Evolutionary conservation across 805 yeast genomes (phyloP).

Genomic region (Cyberlindnera amylophila): DNA sequence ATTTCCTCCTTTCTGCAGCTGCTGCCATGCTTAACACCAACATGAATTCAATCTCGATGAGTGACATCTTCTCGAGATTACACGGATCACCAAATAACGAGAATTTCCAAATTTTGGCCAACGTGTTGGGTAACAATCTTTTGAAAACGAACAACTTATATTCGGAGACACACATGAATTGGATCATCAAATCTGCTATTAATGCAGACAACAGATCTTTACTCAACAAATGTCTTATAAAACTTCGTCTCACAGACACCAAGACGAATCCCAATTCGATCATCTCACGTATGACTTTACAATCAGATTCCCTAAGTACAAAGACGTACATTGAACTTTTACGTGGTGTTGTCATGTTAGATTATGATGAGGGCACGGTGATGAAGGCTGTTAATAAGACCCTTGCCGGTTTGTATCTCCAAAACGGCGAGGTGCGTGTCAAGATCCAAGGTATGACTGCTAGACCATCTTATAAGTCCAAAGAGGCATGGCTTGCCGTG

Average conservation of each 20-base stretch:
- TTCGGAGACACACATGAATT: background rate
- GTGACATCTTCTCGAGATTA: background rate
- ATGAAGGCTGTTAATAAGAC: slow-evolving; percentile 6
- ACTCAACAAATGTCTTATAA: slow-evolving; percentile 1
- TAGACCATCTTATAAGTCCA: background rate
- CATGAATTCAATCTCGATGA: slow-evolving; percentile 3
- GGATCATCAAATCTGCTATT: slow-evolving; percentile 6
- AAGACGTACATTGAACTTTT: slow-evolving; percentile 4
- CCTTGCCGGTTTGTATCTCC: slow-evolving; percentile 5
- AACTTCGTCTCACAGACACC: slow-evolving; percentile 8
- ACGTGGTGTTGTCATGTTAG: slow-evolving; percentile 6
- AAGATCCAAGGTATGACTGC: background rate
- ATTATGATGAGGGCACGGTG: slow-evolving; percentile 6
- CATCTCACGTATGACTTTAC: slow-evolving; percentile 3
- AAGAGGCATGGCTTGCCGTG: slow-evolving; percentile 1
- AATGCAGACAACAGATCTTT: slow-evolving; percentile 6
- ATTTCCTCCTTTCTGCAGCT: slow-evolving; percentile 6
- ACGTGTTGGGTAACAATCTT: slow-evolving; percentile 1
- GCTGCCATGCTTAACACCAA: slow-evolving; percentile 7
- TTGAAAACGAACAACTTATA: background rate
- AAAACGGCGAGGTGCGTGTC: background rate
- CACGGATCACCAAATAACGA: slow-evolving; percentile 1
- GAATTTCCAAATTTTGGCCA: slow-evolving; percentile 10
- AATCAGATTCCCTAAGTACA: background rate
- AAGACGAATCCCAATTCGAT: slow-evolving; percentile 5